phyloP scores from a whole-genome alignment of 495 filamentous ascomycete genomes.

The Talaromyces stipitatus region DNA sequence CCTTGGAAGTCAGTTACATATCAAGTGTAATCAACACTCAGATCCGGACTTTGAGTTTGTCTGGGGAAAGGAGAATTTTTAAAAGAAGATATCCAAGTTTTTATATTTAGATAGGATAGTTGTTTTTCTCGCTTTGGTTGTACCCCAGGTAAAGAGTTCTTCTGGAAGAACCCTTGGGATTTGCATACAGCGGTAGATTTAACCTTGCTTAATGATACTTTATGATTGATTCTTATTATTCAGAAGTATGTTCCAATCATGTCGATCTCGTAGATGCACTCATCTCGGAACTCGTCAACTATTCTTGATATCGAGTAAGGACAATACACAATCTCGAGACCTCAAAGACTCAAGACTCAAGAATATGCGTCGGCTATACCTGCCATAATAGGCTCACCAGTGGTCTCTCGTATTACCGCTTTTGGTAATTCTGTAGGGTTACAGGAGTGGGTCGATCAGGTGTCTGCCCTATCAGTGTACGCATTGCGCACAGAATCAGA shows the following conservation, averaged over 20 bases:
- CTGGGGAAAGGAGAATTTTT: slow-evolving; percentile 78
- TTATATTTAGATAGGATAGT: neutral
- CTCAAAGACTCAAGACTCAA: neutral
- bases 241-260: too few relatives aligned
- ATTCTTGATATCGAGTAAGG: too few relatives aligned
- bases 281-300: too few relatives aligned
- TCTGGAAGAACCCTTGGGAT: neutral
- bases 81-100: slow-evolving; percentile 9
- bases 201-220: neutral
- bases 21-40: slow-evolving; percentile 72
- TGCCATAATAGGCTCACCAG: neutral
- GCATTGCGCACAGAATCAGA: neutral
- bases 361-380: neutral
- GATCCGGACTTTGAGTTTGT: slow-evolving; percentile 63
- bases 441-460: neutral
- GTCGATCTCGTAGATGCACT: too few relatives aligned
- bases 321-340: too few relatives aligned
- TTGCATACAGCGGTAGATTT: neutral
- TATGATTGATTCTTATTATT: too few relatives aligned
- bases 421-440: neutral
- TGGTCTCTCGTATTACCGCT: neutral
- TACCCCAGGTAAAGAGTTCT: too few relatives aligned
- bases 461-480: neutral
- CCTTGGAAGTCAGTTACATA: slow-evolving; percentile 58
- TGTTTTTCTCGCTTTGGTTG: neutral